phyloP scores from a whole-genome alignment of 2,329 filamentous ascomycete species.

The Lasiodiplodia sp. region DNA sequence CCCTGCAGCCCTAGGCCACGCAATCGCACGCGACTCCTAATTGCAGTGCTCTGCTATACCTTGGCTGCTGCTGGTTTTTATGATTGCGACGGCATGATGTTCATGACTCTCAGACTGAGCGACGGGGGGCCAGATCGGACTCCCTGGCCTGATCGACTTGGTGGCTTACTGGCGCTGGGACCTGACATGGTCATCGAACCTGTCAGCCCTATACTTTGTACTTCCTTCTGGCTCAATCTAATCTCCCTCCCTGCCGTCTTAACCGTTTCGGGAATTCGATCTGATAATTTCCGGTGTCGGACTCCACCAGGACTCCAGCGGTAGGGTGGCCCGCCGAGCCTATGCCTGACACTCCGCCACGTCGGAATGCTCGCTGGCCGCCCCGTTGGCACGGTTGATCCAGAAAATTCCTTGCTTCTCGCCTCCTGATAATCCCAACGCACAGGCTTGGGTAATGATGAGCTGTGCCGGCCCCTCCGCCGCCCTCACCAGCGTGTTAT shows the following conservation, averaged over 20 bases:
- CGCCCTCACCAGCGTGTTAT: conserved; percentile 15
- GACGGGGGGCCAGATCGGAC: background rate
- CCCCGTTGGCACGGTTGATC: conserved; percentile 9
- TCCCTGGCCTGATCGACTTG: conserved; percentile 13
- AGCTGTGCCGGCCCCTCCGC: conserved; percentile 5
- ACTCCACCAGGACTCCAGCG: conserved; percentile 3
- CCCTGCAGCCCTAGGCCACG: background rate
- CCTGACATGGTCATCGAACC: conserved; percentile 5
- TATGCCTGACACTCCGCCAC: conserved; percentile 4
- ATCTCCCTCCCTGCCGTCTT: conserved; percentile 14
- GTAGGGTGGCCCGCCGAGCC: conserved; percentile 15
- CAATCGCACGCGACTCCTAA: conserved; percentile 6
- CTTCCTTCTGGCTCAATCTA: conserved; percentile 11
- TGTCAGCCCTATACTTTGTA: conserved; percentile 13
- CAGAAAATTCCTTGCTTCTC: conserved; percentile 14
- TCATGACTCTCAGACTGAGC: background rate
- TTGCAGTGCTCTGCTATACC: background rate
- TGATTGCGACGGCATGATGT: background rate
- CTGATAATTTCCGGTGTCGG: conserved; percentile 29
- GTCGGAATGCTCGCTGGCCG: conserved; percentile 9
- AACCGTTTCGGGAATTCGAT: background rate
- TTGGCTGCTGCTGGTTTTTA: background rate
- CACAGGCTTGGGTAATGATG: conserved; percentile 16
- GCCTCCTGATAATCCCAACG: conserved; percentile 23
- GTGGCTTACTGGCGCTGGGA: conserved; percentile 7